A percentile compares a stretch with the other conserved stretches of the same genome.
These are phyloP conservation scores for Piper longum DNA, from an alignment of 164 flowering plant species.

Conservation along the genomic window DNA sequence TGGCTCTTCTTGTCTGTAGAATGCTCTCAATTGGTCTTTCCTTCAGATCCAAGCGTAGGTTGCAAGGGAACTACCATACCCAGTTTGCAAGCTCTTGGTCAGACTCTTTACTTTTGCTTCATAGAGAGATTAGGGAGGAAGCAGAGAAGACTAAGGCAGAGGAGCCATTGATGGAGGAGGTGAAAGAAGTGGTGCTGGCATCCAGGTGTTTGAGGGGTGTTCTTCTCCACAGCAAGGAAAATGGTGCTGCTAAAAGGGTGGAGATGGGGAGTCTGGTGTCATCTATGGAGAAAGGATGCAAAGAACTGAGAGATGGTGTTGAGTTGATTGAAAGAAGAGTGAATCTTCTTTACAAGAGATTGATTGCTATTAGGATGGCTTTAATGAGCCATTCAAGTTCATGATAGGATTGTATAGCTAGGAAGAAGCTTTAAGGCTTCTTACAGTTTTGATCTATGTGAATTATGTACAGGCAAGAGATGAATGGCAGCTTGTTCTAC, in stretches of 20 bases:
- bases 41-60: constrained; percentile 17
- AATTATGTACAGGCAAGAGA: background rate
- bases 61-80: constrained; percentile 2
- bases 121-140: constrained; percentile 13
- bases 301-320: constrained; percentile 14
- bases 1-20: constrained; percentile 12
- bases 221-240: constrained; percentile 1
- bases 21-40: constrained; percentile 16
- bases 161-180: constrained; percentile 8
- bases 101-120: constrained; percentile 10
- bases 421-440: background rate
- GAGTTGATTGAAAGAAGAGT: constrained; percentile 12
- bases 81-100: constrained; percentile 7
- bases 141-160: constrained; percentile 9
- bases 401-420: background rate
- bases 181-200: constrained; percentile 8
- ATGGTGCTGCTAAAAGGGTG: constrained; percentile 1
- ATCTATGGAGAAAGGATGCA: constrained; percentile 13
- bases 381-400: constrained; percentile 15
- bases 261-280: constrained; percentile 9
- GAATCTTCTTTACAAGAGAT: constrained; percentile 17
- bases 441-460: constrained; percentile 1
- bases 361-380: constrained; percentile 24
- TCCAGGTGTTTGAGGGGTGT: constrained; percentile 9
- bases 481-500: too few species aligned